Evolutionary conservation across 2,329 filamentous ascomycete species (phyloP), one percentile per base, ranked within the genome.

Genomic region (Chaetomium sp.): DNA sequence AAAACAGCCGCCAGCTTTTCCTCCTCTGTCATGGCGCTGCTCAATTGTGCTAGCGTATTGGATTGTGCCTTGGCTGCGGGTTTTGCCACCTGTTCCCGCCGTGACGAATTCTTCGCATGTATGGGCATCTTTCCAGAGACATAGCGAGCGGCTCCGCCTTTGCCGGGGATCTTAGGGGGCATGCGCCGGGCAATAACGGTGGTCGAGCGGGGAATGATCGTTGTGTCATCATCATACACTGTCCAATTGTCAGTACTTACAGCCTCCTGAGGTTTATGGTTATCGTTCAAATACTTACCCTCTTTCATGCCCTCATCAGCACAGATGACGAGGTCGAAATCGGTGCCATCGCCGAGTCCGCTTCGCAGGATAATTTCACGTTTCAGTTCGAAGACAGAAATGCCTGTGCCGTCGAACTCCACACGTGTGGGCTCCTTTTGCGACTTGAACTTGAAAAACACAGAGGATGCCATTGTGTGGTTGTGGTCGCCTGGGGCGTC

Each of bases 371-470:
- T 99, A 68, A 99, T 99, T 75, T 97, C 94, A 77, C 92, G 88
- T 77, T 99, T 99, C 69, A 99, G 80, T 71, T 99, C 95, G 75
- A 97, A 99, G 61, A 97, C 94, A 59, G 92, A 96, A 69, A 97
- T 95, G 73, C 90, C 90, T 66, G 92, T 96, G 69, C 94, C 94
- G 74, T 99, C 92, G 72, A 99, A 97, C 69, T 91, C 89, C 67
- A 99, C 91, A 69, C 91, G 85, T 56, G 90, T 90, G 58, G 91
- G 89, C 70, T 97, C 94, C 77, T 91, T 96, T 71, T 95, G 91
- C 65, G 92, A 97, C 77, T 96, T 97, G 86, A 99, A 99, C 77
- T 96, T 96, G 88, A 96, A 99, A 76, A 96, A 97, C 69, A 99
- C 94, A 64, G 91, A 97, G 55, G 94, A 96, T 70, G 90, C 84